Evolutionary conservation across 345 rosid species (phyloP), one percentile per base, ranked within the genome.

Genomic region (Pseudoturritis turrita): DNA sequence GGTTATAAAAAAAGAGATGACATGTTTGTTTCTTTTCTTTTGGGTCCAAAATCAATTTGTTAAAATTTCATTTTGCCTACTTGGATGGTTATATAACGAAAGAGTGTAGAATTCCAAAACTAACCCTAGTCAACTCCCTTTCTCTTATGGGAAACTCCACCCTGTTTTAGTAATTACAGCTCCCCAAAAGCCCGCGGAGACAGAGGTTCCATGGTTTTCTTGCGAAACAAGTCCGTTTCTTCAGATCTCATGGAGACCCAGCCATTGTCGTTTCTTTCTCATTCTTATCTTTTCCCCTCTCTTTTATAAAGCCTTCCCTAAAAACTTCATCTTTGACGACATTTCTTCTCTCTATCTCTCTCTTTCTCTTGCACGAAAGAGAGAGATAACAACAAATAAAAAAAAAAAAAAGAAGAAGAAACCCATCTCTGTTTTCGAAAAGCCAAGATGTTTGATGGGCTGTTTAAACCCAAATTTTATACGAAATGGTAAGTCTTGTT

Each of bases 241-340:
- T 75, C 58, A 62, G 79, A 75, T 75, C 79, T 53, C 58, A 62
- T 53, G 57, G 61, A 52, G 79, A 75, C 74, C 49, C 50, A 52
- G 21, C 70, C 62, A 21, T 39, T 31, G 64, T 75, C 74, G 58
- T 61, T 62, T 61, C 74, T 61, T 75, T 60, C 44, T 43, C 67
- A 3, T 58, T 59, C 45, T 15, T 37, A 3, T 65, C 47, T 23
- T 28, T 39, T 8, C 26, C 28, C 23, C 36, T 58, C 17, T 47
- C 19, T 73, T 25, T 37, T 51, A 67, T 59, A 75, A 51, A 31
- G 36, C 59, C 22, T 63, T 57, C 59, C 50, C 18, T 47, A 1
- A 3, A 55, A 26, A 51, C 65, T 23, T 52, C 66, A 22, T 64
- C 55, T 58, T 60, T 57, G 41, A 75, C 78, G 10, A 68, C 78